phyloP scores from a whole-genome alignment of 2,329 filamentous ascomycete genomes.

The Aspergillus jensenii region DNA sequence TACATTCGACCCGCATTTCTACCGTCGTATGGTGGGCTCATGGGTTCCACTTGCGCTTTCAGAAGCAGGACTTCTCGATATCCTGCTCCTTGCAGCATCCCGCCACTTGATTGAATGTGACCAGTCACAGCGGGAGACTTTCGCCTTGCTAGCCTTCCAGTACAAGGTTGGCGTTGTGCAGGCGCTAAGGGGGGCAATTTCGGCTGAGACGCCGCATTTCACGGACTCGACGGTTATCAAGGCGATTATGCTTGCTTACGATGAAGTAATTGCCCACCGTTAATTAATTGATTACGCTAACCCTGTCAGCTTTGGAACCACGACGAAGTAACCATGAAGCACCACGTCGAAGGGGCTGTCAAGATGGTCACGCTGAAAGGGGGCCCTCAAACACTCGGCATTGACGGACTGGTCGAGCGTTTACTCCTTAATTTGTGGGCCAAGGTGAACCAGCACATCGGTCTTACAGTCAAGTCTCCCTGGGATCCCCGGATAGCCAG shows the following conservation, averaged over 20 bases:
- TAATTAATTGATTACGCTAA: not conserved
- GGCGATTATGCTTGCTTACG: slow-evolving; percentile 24
- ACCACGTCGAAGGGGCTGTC: slow-evolving; percentile 6
- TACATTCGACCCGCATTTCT: not conserved
- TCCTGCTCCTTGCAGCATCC: slow-evolving; percentile 17
- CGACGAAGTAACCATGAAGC: slow-evolving; percentile 1
- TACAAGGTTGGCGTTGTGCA: slow-evolving; percentile 7
- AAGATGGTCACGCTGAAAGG: slow-evolving; percentile 9
- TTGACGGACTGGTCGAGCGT: slow-evolving; percentile 6
- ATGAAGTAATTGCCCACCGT: slow-evolving; percentile 12
- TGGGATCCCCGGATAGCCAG: not conserved
- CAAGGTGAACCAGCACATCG: not conserved
- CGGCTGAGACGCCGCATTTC: slow-evolving; percentile 10
- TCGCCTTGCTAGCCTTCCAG: slow-evolving; percentile 1
- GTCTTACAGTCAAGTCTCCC: not conserved
- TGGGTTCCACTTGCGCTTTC: slow-evolving; percentile 16
- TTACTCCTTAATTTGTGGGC: slow-evolving; percentile 7
- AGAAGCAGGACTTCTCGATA: slow-evolving; percentile 15
- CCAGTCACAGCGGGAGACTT: not conserved
- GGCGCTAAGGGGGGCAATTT: slow-evolving; percentile 1
- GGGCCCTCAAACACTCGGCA: slow-evolving; percentile 5
- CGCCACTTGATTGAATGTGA: slow-evolving; percentile 14
- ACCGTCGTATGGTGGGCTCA: not conserved
- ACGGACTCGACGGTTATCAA: slow-evolving; percentile 18
- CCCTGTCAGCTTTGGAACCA: not conserved